Base-by-base conservation (phyloP, 2,329 filamentous ascomycete species). In the Coleophoma eucalyptorum region DNA sequence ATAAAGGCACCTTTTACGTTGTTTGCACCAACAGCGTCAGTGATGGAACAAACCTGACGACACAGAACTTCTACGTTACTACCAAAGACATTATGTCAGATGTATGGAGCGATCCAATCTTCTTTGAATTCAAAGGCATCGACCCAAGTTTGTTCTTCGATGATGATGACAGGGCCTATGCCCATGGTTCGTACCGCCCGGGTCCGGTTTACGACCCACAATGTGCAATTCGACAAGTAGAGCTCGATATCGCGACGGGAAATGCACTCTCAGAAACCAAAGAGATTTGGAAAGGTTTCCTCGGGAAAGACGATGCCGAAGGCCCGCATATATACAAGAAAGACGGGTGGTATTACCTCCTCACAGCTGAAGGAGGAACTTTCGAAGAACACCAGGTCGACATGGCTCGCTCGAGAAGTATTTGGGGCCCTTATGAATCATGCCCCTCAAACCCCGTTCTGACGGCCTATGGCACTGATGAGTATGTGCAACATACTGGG, bases 371-470 rank as follows among this genome's bases (percentile, higher is more conserved):
- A 59, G 80, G 79, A 21, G 81, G 81, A 4, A 84, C 81, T 0
- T 82, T 76, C 5, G 81, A 80, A 52, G 73, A 77, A 0, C 84
- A 87, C 57, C 77, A 80, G 3, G 78, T 77, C 58, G 86, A 82
- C 26, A 73, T 87, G 3, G 68, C 83, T 53, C 71, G 78, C 47
- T 70, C 75, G 5, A 61, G 70, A 49, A 58, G 75, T 62, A 63
- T 83, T 51, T 80, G 79, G 70, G 84, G 84, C 0, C 83, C 83
- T 0, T 88, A 85, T 65, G 78, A 84, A 57, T 64, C 74, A 1
- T 80, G 83, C 35, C 81, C 82, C 0, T 66, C 78, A 43, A 80
- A 81, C 49, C 72, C 82, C 43, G 72, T 87, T 40, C 67, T 85
- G 43, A 78, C 76, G 0, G 72, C 76, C 33, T 67, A 69, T 16